These are phyloP conservation scores for Exophiala bonariae DNA, from an alignment of 2,329 filamentous ascomycete species.

Conservation along the genomic window DNA sequence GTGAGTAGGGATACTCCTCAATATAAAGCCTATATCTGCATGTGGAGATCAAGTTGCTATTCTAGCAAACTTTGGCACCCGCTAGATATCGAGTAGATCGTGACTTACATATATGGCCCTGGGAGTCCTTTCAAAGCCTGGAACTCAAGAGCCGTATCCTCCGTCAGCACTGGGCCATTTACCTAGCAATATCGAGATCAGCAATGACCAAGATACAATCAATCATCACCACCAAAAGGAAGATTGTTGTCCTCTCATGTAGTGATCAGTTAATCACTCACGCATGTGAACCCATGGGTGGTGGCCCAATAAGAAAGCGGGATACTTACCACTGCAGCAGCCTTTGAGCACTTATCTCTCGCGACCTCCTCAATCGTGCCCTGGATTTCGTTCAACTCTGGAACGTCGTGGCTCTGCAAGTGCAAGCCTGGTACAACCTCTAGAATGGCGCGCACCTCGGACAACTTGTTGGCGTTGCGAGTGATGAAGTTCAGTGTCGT, in stretches of 20 bases:
- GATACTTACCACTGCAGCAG: slow-evolving; percentile 69
- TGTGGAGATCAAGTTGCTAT: too few species aligned
- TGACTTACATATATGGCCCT: slow-evolving; percentile 85
- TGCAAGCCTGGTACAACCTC: slow-evolving; percentile 69
- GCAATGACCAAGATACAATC: too few species aligned
- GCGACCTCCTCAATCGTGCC: slow-evolving; percentile 91
- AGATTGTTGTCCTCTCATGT: too few species aligned
- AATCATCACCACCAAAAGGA: too few species aligned
- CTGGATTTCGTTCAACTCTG: slow-evolving; percentile 69
- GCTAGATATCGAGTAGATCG: not conserved
- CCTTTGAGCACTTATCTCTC: slow-evolving; percentile 78
- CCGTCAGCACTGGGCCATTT: slow-evolving; percentile 84
- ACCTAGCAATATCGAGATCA: slow-evolving; percentile 52
- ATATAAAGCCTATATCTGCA: too few species aligned
- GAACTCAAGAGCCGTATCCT: slow-evolving; percentile 95
- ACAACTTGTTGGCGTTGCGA: slow-evolving; percentile 90
- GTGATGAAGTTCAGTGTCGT: slow-evolving; percentile 84
- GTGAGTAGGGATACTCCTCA: too few species aligned
- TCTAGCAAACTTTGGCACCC: not conserved
- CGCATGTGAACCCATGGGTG: too few species aligned
- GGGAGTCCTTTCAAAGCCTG: slow-evolving; percentile 87
- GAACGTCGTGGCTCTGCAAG: slow-evolving; percentile 74
- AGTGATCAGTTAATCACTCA: too few species aligned
- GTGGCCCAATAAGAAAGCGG: not conserved
- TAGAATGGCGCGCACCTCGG: slow-evolving; percentile 85